Conservation (phyloP, 192 early-diverging fungal species). For the Backusella mclennaniae region DNA sequence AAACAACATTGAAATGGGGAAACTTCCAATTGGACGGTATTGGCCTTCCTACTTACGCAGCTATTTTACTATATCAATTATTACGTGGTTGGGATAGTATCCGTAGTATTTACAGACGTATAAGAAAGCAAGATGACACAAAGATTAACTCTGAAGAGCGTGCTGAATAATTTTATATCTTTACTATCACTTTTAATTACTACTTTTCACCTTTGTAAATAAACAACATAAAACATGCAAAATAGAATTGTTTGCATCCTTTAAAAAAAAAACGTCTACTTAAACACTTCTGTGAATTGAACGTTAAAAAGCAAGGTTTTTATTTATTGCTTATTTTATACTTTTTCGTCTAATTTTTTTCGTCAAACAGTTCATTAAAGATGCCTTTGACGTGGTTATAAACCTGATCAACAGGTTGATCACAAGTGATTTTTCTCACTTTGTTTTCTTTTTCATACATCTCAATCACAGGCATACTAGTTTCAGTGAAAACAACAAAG, state of each 20-base stretch:
- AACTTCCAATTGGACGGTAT: conserved; percentile 49
- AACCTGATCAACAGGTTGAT: conserved; percentile 20
- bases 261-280: not conserved
- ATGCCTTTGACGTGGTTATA: conserved; percentile 5
- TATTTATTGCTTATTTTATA: not conserved
- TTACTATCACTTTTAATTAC: not conserved
- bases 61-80: conserved; percentile 41
- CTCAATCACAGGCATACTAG: conserved; percentile 90
- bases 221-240: not conserved
- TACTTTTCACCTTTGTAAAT: not conserved
- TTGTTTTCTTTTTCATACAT: conserved; percentile 74
- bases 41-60: conserved; percentile 41
- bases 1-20: conserved; percentile 38
- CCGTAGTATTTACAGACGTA: not conserved
- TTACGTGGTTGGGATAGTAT: conserved; percentile 29
- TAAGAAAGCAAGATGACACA: not conserved
- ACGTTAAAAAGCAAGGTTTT: not conserved
- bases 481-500: conserved; percentile 83
- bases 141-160: not conserved
- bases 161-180: not conserved
- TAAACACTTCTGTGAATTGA: not conserved
- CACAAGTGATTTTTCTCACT: conserved; percentile 67
- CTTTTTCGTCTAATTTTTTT: not conserved
- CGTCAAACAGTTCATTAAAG: conserved; percentile 13
- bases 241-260: not conserved